Base-by-base conservation (phyloP, 2,329 filamentous ascomycete species). In the Aschersonia sp. region DNA sequence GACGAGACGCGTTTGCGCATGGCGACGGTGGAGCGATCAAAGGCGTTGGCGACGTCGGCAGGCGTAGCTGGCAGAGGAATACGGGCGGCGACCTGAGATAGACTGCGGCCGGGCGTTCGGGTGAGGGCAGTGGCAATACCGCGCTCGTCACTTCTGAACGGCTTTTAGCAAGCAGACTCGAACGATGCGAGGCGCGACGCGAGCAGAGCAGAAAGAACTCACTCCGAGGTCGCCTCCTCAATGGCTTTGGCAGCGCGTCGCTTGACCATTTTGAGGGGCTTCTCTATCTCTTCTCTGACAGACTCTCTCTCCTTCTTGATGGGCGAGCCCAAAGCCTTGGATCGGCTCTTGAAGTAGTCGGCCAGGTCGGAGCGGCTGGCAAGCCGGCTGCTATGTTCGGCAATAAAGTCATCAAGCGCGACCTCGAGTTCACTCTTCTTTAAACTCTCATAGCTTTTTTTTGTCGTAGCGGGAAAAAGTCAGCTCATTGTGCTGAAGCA, bases 381-480 rank as follows among this genome's bases (percentile, higher is more conserved):
- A 60, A 85, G 83, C 51, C 72, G 73, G 53, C 76, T 70, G 56
- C 77, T 72, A 68, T 95, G 84, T 52, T 77, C 72, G 55, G 78
- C 73, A 44, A 94, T 77, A 65, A 80, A 82, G 44, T 82, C 75
- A 57, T 94, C 85, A 53, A 94, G 77, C 43, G 77, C 77, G 50
- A 74, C 64, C 60, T 91, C 86, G 51, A 97, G 77, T 45, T 95
- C 88, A 53, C 74, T 71, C 67, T 95, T 95, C 64, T 84, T 85
- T 53, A 83, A 69, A 49, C 74, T 71, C 55, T 86, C 80, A 59
- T 77, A 81, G 59, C 85, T 89, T 20, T 20, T 20, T 20, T 20
- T 20, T 20, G 4, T 7, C 29, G 9, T 29, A 29, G 35, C 45
- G 35, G 44, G 45, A 48, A 45, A 12, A 41, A 44, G 53, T 45